Base-by-base conservation (phyloP, 108 stramenopile species). In the Cyclostephanos tholiformis region DNA sequence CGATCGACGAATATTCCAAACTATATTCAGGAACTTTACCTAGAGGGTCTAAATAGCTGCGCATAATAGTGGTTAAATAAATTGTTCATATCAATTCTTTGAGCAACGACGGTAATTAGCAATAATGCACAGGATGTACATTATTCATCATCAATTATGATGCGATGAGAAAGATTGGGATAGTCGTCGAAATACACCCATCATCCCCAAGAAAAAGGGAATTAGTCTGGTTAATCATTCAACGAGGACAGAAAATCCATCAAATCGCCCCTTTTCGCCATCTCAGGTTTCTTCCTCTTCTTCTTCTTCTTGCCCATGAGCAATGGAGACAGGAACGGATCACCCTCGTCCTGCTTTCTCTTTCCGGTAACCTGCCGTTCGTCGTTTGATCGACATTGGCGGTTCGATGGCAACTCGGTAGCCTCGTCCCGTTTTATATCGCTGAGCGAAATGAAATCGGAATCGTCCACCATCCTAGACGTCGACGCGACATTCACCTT, bases 171-270 rank as follows among this genome's bases (percentile, higher is more conserved):
- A 32, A 4, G 32, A 32, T 32, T 32, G 32, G 2, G 32, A 32
- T 32, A 4, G 4, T 4, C 32, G 32, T 4, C 32, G 4, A 32
- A 32, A 4, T 32, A 53, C 19, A 8, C 20, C 8, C 25, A 8
- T 50, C 49, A 50, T 50, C 16, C 52, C 20, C 52, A n/a, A n/a
- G n/a, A n/a, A n/a, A n/a, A n/a, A n/a, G n/a, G n/a, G n/a, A n/a
- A n/a, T n/a, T n/a, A n/a, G 22, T 14, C 27, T 1, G 30, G n/a
- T 80, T 43, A 80, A 74, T 80, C 72, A 69, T 80, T 80, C 30
- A 80, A 50, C 6, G 72, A 74, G 10, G 79, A 80, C 9, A 80
- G 53, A 51, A 78, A 78, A 36, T 78, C 70, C 77, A 78, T 78
- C 39, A 78, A 51, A 17, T 44, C 44, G 10, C 52, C 52, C 39